Base-by-base conservation (phyloP, 2,329 filamentous ascomycete genomes). In the Trichophyton rubrum region DNA sequence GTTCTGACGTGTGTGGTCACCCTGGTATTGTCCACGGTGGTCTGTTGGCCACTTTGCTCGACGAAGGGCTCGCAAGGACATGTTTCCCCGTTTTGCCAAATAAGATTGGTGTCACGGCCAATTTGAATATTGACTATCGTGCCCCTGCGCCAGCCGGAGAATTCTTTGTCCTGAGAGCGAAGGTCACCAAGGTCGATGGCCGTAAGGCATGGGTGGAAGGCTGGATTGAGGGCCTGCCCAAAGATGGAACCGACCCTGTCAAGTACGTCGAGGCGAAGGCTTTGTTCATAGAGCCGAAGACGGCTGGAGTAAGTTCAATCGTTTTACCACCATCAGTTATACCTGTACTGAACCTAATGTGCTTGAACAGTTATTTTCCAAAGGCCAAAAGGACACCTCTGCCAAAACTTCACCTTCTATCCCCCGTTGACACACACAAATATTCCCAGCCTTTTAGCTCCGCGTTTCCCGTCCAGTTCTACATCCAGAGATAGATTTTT, bases 1-100 rank as follows among this genome's bases (percentile, higher is more conserved):
- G 88, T 7, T 71, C 77, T 15, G 81, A 77, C 1, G 69, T 86
- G 13, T 77, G 80, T 56, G 87, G 88, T 3, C 90, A 86, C 85
- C 87, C 87, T 1, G 81, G 82, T 11, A 78, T 88, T 47, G 83
- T 85, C 56, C 88, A 92, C 74, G 88, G 88, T 60, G 88, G 88
- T 13, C 77, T 80, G 3, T 78, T 88, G 57, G 86, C 85, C 6
- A 90, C 85, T 0, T 71, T 88, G 5, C 73, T 90, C 45, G 82
- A 88, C 70, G 88, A 90, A 75, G 81, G 80, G 56, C 77, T 89
- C 62, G 83, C 84, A 13, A 77, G 85, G 51, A 84, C 82, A 62
- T 83, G 82, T 24, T 75, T 83, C 60, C 68, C 73, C 51, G 68
- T 71, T 35, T 76, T 83, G 62, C 76, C 77, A 2, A 73, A 72